These are phyloP conservation scores for Paratinospora sagittata DNA, from an alignment of 164 flowering plant genomes.

Conservation along the genomic window DNA sequence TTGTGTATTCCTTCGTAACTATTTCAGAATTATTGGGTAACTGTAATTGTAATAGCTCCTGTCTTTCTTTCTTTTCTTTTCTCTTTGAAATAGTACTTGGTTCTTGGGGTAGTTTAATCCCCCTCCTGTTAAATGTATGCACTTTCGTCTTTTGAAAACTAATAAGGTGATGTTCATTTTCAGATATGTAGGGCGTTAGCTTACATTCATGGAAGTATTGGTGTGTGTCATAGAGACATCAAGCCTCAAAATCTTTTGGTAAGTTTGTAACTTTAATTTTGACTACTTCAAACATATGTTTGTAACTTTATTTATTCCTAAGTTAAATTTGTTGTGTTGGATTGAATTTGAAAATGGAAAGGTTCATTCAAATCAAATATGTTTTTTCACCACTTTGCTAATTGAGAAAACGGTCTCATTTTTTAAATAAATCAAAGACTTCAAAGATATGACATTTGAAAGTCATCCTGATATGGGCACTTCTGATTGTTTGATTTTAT, in stretches of 20 bases:
- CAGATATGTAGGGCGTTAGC: constrained; percentile 66
- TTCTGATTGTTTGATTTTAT: not conserved
- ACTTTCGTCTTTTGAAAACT: not conserved
- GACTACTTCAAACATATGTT: not conserved
- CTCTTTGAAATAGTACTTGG: no score
- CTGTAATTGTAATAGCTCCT: not conserved
- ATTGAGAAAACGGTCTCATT: no score
- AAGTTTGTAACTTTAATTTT: constrained; percentile 13
- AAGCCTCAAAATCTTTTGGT: constrained; percentile 73
- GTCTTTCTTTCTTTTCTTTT: no score
- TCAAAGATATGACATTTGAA: no score
- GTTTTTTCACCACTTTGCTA: no score
- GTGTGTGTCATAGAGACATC: constrained; percentile 67
- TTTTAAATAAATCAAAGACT: no score
- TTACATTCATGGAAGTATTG: constrained; percentile 49
- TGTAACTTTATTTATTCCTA: no score
- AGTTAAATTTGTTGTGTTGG: no score
- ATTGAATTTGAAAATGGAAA: no score
- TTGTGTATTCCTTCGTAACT: no score
- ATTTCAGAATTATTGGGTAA: not conserved
- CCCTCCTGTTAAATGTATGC: not conserved
- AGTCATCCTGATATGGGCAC: not conserved
- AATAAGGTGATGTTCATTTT: not conserved
- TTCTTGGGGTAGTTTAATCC: not conserved
- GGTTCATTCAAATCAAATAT: no score